Evolutionary conservation across 345 rosid genomes (phyloP), one percentile per base, ranked within the genome.

Genomic region (Eucalyptus pumila): DNA sequence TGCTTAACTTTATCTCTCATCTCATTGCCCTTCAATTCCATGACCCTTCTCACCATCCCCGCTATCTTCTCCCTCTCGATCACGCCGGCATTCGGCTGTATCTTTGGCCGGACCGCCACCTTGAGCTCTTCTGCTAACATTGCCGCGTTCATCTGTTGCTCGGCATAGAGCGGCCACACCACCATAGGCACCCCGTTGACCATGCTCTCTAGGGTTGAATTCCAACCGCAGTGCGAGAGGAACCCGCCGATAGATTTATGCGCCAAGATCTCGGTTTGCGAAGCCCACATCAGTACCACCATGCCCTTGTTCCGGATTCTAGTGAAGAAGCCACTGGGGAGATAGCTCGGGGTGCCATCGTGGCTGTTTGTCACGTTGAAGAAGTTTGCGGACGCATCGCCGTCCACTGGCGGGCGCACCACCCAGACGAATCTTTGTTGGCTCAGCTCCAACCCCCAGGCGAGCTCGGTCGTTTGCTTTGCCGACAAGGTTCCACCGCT

Each of bases 141-240:
- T 9, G 95, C 87, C 4, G 95, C 95, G 52, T 93, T 95, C 95
- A 95, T 91, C 50, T 52, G 90, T 87, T 95, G 95, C 89, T 95
- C 96, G 6, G 95, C 93, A 21, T 92, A 94, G 13, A 95, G 88
- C 8, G 96, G 95, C 96, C 97, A 94, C 2, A 90, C 94, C 34
- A 95, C 93, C 91, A 95, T 92, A 5, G 96, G 94, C 86, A 94
- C 94, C n/a, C 95, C 95, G 19, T 94, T 91, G 2, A 76, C 50
- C 5, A 95, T 91, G 62, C 97, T 91, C 92, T 97, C 97, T 16
- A 95, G 40, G 21, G 90, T 88, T 5, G 97, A 97, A 87, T 94
- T 97, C 98, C 99, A 96, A 3, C 99, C 98, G 16, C 96, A 93
- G 62, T 97, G 98, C 2, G 97, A 92, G 26, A 96, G 65, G 89